Percentiles rank a stretch among this genome's conserved stretches.
Evolutionary conservation across 129 eudicot genomes (phyloP).

Genomic region (Scalesia atractyloides): DNA sequence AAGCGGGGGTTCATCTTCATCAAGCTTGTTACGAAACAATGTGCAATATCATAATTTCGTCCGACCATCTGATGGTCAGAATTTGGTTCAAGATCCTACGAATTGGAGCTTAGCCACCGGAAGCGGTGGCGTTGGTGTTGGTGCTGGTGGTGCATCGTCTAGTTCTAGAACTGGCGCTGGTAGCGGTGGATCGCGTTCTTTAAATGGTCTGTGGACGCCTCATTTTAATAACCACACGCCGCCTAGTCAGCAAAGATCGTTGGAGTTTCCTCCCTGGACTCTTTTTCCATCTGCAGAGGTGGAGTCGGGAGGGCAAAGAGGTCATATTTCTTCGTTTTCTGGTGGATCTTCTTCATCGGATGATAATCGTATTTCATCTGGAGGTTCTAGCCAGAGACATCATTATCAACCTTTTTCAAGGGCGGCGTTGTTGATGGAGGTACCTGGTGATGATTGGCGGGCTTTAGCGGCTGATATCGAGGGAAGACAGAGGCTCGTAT

Average conservation of each 20-base stretch:
- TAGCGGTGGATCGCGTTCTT: constrained; percentile 36
- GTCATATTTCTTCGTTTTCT: constrained; percentile 33
- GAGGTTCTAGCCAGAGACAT: constrained; percentile 40
- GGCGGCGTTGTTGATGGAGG: constrained; percentile 52
- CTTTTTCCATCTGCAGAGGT: constrained; percentile 57
- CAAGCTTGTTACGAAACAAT: constrained; percentile 48
- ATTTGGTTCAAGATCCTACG: constrained; percentile 54
- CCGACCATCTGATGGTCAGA: constrained; percentile 49
- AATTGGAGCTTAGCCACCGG: constrained; percentile 54
- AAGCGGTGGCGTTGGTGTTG: constrained; percentile 40
- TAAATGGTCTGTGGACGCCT: constrained; percentile 41
- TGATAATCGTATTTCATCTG: constrained; percentile 39
- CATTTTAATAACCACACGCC: constrained; percentile 42
- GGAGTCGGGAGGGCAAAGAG: constrained; percentile 56
- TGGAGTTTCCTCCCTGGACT: constrained; percentile 58
- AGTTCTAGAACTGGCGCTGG: constrained; percentile 35
- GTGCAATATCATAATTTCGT: constrained; percentile 39
- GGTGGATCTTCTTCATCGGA: constrained; percentile 46
- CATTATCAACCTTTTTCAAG: constrained; percentile 42
- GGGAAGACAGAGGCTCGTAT: constrained; percentile 76
- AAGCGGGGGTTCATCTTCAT: constrained; percentile 46
- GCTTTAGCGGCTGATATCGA: constrained; percentile 65
- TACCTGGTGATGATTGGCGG: constrained; percentile 65
- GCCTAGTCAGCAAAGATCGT: constrained; percentile 41
- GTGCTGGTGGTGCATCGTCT: constrained; percentile 40